Percentiles rank a stretch among this genome's conserved stretches.
phyloP scores from a whole-genome alignment of 148 eudicot species.

The Rhododendron simsii region DNA sequence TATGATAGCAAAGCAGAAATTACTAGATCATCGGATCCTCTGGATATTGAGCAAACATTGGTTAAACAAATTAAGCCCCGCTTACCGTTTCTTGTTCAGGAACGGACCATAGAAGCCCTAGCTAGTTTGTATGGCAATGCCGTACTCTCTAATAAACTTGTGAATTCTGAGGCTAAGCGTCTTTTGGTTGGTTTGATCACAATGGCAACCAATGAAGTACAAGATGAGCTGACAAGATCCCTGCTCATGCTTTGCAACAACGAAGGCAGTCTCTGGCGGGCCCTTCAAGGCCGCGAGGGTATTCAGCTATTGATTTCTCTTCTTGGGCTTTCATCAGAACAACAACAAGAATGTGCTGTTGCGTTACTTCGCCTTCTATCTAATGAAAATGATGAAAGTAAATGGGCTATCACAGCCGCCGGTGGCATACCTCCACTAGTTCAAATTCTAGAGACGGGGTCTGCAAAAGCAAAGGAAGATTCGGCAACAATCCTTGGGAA shows the following conservation, averaged over 20 bases:
- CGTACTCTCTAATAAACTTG: slow-evolving; percentile 70
- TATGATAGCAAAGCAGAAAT: slow-evolving; percentile 80
- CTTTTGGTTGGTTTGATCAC: slow-evolving; percentile 95
- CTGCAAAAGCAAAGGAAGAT: slow-evolving; percentile 97
- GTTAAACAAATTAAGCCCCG: slow-evolving; percentile 76
- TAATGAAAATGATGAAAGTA: slow-evolving; percentile 92
- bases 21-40: slow-evolving; percentile 71
- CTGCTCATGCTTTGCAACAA: slow-evolving; percentile 73
- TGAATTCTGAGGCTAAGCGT: slow-evolving; percentile 85
- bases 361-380: slow-evolving; percentile 89
- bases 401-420: slow-evolving; percentile 99
- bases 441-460: slow-evolving; percentile 96
- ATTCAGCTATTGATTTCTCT: slow-evolving; percentile 94
- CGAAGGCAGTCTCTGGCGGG: slow-evolving; percentile 84
- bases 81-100: slow-evolving; percentile 76
- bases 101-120: slow-evolving; percentile 95
- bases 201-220: slow-evolving; percentile 88
- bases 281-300: slow-evolving; percentile 98
- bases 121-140: slow-evolving; percentile 93
- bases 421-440: slow-evolving; percentile 99
- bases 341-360: slow-evolving; percentile 98
- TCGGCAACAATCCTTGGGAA: slow-evolving; percentile 93
- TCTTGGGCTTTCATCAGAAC: slow-evolving; percentile 98
- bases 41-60: slow-evolving; percentile 73
- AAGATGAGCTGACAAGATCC: slow-evolving; percentile 83